Percentiles rank a stretch among this genome's conserved stretches.
Evolutionary conservation across 257 asterid genomes (phyloP).

Genomic region (Leonotis leonurus): DNA sequence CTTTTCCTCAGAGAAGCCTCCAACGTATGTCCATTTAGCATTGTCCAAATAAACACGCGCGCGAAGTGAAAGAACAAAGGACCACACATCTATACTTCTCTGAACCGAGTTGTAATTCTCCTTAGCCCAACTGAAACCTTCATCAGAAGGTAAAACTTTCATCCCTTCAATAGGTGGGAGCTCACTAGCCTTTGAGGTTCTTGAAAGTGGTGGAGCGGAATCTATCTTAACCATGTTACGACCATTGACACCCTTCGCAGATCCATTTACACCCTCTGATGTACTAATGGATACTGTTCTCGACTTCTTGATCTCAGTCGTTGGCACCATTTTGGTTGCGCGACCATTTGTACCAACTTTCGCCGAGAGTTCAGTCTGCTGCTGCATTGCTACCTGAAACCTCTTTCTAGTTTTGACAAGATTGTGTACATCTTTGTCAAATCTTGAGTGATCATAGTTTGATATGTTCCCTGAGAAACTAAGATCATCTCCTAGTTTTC

Average conservation of each 20-base stretch:
- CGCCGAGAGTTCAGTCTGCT: slow-evolving; percentile 43
- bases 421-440: slow-evolving; percentile 13
- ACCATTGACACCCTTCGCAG: slow-evolving; percentile 38
- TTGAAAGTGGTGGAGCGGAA: slow-evolving; percentile 24
- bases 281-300: slow-evolving; percentile 25
- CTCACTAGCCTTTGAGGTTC: slow-evolving; percentile 23
- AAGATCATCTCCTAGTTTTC: slow-evolving; percentile 36
- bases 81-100: slow-evolving; percentile 86
- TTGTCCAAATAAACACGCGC: slow-evolving; percentile 74
- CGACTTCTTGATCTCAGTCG: slow-evolving; percentile 44
- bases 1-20: slow-evolving; percentile 84
- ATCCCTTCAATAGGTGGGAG: slow-evolving; percentile 65
- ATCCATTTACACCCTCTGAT: slow-evolving; percentile 37
- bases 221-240: slow-evolving; percentile 44
- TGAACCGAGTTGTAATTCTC: slow-evolving; percentile 80
- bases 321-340: slow-evolving; percentile 60
- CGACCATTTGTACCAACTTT: slow-evolving; percentile 56
- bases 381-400: slow-evolving; percentile 44
- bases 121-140: slow-evolving; percentile 93
- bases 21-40: slow-evolving; percentile 64
- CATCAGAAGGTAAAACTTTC: slow-evolving; percentile 84
- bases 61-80: slow-evolving; percentile 82
- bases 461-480: slow-evolving; percentile 42
- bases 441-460: slow-evolving; percentile 17
- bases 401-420: slow-evolving; percentile 24